Base-by-base conservation (phyloP, 2,329 filamentous ascomycete species). In the Plenodomus lindquistii region DNA sequence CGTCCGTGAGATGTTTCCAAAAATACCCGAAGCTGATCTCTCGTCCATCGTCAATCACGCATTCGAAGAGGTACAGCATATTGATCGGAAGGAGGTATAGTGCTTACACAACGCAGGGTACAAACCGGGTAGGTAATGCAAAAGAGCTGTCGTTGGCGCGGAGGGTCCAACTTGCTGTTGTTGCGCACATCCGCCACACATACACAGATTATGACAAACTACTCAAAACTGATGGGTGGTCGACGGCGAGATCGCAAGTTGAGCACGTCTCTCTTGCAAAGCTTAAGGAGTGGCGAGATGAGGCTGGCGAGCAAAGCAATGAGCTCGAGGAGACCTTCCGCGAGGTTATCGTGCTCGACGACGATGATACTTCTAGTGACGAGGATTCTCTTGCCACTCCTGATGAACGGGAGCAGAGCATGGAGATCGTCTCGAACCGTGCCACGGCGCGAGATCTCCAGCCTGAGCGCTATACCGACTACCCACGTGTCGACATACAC, bases 141-240 rank as follows among this genome's bases (percentile, higher is more conserved):
- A 70, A 72, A 39, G 76, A 80, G 47, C 68, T 85, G 17, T 73
- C 79, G 13, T 71, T 85, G 24, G 74, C 81, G 45, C 79, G 81
- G 45, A 77, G 82, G 60, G 82, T 82, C 17, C 82, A 86, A 60
- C 74, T 86, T 49, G 83, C 84, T 34, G 81, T 83, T 21, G 79
- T 82, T 37, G 83, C 84, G 24, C 81, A 85, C 59, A 83, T 86
- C 54, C 79, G 84, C 37, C 84, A 86, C 61, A 67, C 74, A 13
- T 84, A 85, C 60, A 86, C 84, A 53, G 75, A 84, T 50, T 86
- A 86, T 64, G 84, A 86, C 65, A 75, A 75, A 37, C 73, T 85
- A 36, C 71, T 86, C 11, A 79, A 76, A 50, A 72, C 72, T 5
- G 77, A 75, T 4, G 74, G 73, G 17, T 85, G 81, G 71, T 74